A percentile compares a stretch with the other conserved stretches of the same genome.
These are phyloP conservation scores for Verticillium zaregamsianum DNA, from an alignment of 2,329 filamentous ascomycete genomes.

Conservation along the genomic window DNA sequence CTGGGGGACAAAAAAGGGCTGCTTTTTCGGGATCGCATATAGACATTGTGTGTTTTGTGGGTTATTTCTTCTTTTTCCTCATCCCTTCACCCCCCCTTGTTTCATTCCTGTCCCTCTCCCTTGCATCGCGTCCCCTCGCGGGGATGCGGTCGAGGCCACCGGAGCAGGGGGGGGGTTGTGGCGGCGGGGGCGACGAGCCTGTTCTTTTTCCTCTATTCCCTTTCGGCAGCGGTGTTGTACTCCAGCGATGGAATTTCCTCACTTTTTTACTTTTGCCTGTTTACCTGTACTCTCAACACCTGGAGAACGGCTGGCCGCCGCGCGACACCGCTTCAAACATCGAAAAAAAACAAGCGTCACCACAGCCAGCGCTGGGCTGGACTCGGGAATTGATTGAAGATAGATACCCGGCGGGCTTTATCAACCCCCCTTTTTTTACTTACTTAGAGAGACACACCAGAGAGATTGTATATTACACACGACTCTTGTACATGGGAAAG, in stretches of 20 bases:
- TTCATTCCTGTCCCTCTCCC: slow-evolving; percentile 3
- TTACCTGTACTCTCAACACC: slow-evolving; percentile 5
- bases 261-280: slow-evolving; percentile 1
- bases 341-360: not conserved
- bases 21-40: slow-evolving; percentile 7
- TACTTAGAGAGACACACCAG: not conserved
- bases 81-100: slow-evolving; percentile 3
- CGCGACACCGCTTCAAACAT: not conserved
- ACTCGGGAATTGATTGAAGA: slow-evolving; percentile 9
- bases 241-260: not conserved
- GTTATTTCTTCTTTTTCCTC: slow-evolving; percentile 6
- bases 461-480: slow-evolving; percentile 6
- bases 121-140: not conserved
- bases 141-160: not conserved
- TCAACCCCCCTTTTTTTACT: slow-evolving; percentile 7
- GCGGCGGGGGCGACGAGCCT: not conserved
- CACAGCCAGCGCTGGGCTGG: slow-evolving; percentile 7
- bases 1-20: slow-evolving; percentile 15
- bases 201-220: not conserved
- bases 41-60: slow-evolving; percentile 10
- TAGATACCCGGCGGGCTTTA: slow-evolving; percentile 12
- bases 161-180: not conserved
- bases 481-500: not conserved
- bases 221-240: slow-evolving; percentile 4
- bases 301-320: not conserved